These are phyloP conservation scores for Stagonosporopsis vannaccii DNA, from an alignment of 2,329 filamentous ascomycete species.

Conservation along the genomic window DNA sequence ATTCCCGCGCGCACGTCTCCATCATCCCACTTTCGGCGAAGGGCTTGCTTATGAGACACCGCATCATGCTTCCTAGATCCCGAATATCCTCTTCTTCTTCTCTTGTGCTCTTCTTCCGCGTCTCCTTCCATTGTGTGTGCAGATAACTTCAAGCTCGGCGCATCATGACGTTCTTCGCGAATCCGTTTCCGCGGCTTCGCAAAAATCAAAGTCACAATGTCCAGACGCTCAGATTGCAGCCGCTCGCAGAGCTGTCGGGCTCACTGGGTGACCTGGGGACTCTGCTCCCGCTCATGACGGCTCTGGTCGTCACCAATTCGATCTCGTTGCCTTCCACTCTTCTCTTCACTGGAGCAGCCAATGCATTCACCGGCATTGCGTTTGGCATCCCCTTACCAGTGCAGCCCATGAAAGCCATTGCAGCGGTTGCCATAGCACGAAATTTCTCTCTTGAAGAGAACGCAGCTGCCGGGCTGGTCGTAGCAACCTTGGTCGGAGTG, in stretches of 20 bases:
- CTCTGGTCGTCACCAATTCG: constrained; percentile 77
- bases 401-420: constrained; percentile 90
- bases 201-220: constrained; percentile 58
- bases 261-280: constrained; percentile 90
- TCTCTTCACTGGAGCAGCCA: constrained; percentile 87
- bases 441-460: constrained; percentile 73
- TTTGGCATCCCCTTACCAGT: constrained; percentile 93
- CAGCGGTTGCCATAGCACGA: constrained; percentile 82
- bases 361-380: constrained; percentile 78
- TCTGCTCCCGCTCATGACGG: constrained; percentile 86
- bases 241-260: constrained; percentile 82
- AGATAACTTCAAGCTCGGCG: background rate
- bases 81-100: background rate
- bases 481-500: constrained; percentile 74
- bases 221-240: constrained; percentile 61
- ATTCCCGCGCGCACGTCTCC: constrained; percentile 6
- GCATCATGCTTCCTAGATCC: constrained; percentile 10
- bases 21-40: constrained; percentile 16
- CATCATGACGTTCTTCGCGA: constrained; percentile 29
- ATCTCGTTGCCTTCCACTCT: constrained; percentile 85
- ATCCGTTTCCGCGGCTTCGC: constrained; percentile 40
- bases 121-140: background rate
- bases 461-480: constrained; percentile 83
- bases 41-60: constrained; percentile 14
- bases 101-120: background rate